These are phyloP conservation scores for Castanea mollissima DNA, from an alignment of 306 rosid species.

Conservation along the genomic window DNA sequence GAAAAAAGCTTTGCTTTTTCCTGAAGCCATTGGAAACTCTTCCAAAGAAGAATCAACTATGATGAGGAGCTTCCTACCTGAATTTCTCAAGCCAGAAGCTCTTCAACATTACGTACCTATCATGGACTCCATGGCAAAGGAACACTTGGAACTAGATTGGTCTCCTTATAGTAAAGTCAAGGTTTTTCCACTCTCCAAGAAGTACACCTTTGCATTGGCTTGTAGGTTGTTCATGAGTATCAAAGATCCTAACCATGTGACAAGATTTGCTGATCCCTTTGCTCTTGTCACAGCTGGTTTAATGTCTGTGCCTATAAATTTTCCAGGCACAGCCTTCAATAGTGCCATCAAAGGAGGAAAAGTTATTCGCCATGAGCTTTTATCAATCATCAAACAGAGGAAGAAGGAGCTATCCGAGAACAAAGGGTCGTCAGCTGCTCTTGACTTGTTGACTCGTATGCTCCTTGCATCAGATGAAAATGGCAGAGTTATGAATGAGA, in stretches of 20 bases:
- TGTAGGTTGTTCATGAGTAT: no score
- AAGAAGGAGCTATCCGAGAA: background rate
- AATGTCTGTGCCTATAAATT: conserved; percentile 4
- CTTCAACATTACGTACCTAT: background rate
- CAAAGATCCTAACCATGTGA: background rate
- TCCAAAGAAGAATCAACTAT: no score
- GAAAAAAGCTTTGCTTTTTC: background rate
- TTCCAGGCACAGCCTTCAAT: conserved; percentile 21
- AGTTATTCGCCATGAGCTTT: conserved; percentile 4
- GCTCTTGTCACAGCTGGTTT: conserved; percentile 1
- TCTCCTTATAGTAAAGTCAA: no score
- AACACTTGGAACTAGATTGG: background rate
- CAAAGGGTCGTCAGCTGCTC: background rate
- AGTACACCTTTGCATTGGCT: no score
- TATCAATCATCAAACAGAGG: conserved; percentile 2
- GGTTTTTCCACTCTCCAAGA: no score
- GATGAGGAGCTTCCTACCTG: background rate
- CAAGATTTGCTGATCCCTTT: background rate
- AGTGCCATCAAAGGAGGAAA: background rate
- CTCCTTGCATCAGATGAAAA: no score
- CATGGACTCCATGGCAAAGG: background rate
- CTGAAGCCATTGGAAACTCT: no score
- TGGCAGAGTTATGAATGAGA: conserved; percentile 1
- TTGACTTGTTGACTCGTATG: no score
- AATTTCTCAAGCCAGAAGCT: background rate